Percentiles rank a stretch among this genome's conserved stretches.
These are phyloP conservation scores for Aspergillus uvarum DNA, from an alignment of 2,329 filamentous ascomycete genomes.

Conservation along the genomic window DNA sequence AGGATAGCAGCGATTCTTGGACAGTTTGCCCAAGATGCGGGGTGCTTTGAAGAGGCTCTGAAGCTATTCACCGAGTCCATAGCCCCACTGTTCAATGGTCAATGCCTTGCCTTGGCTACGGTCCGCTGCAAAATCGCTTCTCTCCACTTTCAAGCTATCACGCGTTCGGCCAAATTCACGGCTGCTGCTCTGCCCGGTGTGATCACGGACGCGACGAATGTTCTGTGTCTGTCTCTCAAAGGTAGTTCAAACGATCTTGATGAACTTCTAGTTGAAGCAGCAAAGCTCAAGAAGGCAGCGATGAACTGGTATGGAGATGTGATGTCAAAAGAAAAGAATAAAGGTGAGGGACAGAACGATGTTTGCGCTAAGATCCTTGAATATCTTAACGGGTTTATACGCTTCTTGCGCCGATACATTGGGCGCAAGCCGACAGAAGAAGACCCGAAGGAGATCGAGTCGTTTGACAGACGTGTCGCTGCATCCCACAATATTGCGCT, in stretches of 20 bases:
- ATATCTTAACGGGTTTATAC: constrained; percentile 41
- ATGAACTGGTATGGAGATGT: constrained; percentile 39
- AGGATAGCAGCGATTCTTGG: constrained; percentile 38
- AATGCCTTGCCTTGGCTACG: constrained; percentile 37
- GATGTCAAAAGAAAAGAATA: constrained; percentile 24
- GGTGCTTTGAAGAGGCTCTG: constrained; percentile 40
- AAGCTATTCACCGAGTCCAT: constrained; percentile 37
- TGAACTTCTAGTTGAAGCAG: constrained; percentile 44
- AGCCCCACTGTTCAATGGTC: constrained; percentile 29
- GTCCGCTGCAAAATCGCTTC: constrained; percentile 42
- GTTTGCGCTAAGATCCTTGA: constrained; percentile 30
- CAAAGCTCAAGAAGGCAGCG: constrained; percentile 44
- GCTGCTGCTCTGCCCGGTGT: constrained; percentile 23
- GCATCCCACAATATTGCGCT: constrained; percentile 40
- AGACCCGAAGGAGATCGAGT: constrained; percentile 29
- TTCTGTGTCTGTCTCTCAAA: constrained; percentile 38
- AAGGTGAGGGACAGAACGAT: constrained; percentile 18
- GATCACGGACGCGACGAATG: constrained; percentile 34
- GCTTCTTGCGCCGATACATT: constrained; percentile 44
- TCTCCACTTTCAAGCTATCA: constrained; percentile 36
- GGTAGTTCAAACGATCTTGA: constrained; percentile 45
- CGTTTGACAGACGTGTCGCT: constrained; percentile 32
- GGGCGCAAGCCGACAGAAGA: constrained; percentile 31
- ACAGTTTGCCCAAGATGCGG: constrained; percentile 43
- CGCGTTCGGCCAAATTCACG: constrained; percentile 23